phyloP scores from a whole-genome alignment of 495 filamentous ascomycete genomes.

The Penicillium coprophilum region DNA sequence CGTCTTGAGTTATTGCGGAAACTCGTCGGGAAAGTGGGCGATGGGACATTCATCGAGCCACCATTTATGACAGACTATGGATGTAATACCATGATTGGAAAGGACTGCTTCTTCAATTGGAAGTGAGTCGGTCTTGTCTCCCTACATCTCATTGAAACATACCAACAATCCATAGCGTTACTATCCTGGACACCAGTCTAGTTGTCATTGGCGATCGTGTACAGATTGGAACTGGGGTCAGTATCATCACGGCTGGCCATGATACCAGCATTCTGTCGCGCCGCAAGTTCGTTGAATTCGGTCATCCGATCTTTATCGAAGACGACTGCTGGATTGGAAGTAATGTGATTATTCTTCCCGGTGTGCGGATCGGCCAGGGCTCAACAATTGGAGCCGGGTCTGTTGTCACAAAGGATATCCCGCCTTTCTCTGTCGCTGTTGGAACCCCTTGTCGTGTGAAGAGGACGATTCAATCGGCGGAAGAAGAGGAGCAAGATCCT shows the following conservation, averaged over 20 bases:
- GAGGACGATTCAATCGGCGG: conserved; percentile 22
- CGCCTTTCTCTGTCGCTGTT: conserved; percentile 39
- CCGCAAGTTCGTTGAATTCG: conserved; percentile 67
- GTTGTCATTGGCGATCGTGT: conserved; percentile 75
- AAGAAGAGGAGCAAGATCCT: conserved; percentile 24
- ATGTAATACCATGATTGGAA: conserved; percentile 52
- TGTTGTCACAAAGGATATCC: conserved; percentile 51
- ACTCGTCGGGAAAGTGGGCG: conserved; percentile 45
- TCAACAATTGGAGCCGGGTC: conserved; percentile 47
- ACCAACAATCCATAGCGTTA: conserved; percentile 34
- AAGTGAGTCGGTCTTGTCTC: conserved; percentile 33
- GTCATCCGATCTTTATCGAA: conserved; percentile 69
- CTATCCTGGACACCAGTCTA: conserved; percentile 70
- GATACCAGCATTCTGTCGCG: conserved; percentile 70
- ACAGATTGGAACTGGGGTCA: conserved; percentile 70
- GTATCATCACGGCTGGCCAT: conserved; percentile 66
- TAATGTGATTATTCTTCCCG: conserved; percentile 66
- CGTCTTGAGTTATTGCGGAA: conserved; percentile 41
- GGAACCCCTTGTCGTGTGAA: conserved; percentile 35
- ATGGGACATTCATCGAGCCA: conserved; percentile 49
- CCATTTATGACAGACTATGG: conserved; percentile 57
- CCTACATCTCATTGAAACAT: background rate
- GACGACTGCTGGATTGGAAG: conserved; percentile 89
- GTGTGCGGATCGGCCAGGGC: conserved; percentile 58
- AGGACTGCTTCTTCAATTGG: conserved; percentile 54